phyloP scores from a whole-genome alignment of 257 asterid species.

The Solanum bukasovii region DNA sequence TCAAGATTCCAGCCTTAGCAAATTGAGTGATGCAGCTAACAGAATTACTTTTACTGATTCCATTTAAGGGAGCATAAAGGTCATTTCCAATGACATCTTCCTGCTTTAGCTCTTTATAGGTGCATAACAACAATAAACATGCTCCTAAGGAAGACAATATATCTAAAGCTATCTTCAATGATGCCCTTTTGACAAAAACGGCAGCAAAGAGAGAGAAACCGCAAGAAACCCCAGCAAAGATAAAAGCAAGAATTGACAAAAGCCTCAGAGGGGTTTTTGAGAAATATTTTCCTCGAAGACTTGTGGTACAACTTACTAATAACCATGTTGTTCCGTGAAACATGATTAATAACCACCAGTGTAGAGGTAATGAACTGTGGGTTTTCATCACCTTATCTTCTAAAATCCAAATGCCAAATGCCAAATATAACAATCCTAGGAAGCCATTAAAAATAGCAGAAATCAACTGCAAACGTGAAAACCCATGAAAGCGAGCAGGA shows the following conservation, averaged over 20 bases:
- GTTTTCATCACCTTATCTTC: slow-evolving; percentile 32
- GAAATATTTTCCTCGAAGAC: slow-evolving; percentile 47
- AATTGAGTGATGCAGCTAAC: slow-evolving; percentile 66
- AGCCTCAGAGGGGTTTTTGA: slow-evolving; percentile 40
- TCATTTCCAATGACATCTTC: slow-evolving; percentile 13
- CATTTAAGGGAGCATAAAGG: slow-evolving; percentile 39
- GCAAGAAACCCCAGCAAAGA: slow-evolving; percentile 41
- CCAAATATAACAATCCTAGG: slow-evolving; percentile 37
- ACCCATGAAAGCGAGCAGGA: slow-evolving; percentile 1
- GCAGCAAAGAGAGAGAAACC: slow-evolving; percentile 35
- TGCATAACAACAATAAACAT: slow-evolving; percentile 42
- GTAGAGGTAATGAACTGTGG: slow-evolving; percentile 30
- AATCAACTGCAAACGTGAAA: slow-evolving; percentile 41
- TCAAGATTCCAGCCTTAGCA: slow-evolving; percentile 37
- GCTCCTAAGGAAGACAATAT: slow-evolving; percentile 50
- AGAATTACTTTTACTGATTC: slow-evolving; percentile 11
- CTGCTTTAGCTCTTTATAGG: slow-evolving; percentile 29
- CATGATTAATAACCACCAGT: slow-evolving; percentile 47
- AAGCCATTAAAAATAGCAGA: slow-evolving; percentile 51
- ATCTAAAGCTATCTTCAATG: slow-evolving; percentile 31
- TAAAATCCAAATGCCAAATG: slow-evolving; percentile 50
- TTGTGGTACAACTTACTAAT: slow-evolving; percentile 39
- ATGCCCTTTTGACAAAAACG: slow-evolving; percentile 20
- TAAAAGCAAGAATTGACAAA: slow-evolving; percentile 40
- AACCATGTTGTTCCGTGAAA: slow-evolving; percentile 65